Base-by-base conservation (phyloP, 1,284 basidiomycete species). In the Puccinia hordei region DNA sequence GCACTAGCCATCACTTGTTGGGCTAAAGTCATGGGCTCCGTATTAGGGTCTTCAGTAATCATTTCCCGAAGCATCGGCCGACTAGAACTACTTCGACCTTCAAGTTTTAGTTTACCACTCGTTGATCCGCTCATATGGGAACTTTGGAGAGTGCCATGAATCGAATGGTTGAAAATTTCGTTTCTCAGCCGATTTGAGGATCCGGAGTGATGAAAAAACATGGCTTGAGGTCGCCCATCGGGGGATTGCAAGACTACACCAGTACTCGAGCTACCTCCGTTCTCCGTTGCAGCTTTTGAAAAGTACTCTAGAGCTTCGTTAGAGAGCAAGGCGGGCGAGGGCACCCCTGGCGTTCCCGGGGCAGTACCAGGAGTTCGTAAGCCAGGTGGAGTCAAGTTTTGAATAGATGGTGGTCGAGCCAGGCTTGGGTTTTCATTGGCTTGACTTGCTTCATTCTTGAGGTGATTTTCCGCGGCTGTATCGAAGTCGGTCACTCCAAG, bases 231-330 rank as follows among this genome's bases (percentile, higher is more conserved):
- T 19, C 76, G 49, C 12, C 76, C 76, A 71, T 78, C 76, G 5
- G 76, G 76, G 10, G 65, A 69, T 61, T 78, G 76, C 13, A 78
- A 61, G 22, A 78, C 76, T 4, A 78, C 76, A 22, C 76, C 76
- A 9, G 76, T 78, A 61, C 65, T 69, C 5, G 65, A 69, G 30
- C 65, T 69, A 10, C 76, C 76, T 49, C 76, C 76, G 69, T 78
- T 78, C 33, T 78, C 76, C 1, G 66, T 53, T 27, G 76, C 76
- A 17, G 76, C 76, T 61, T 71, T 78, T n/a, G 76, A 78, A 49
- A 78, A 78, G 53, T 78, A 78, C 68, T 78, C 76, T n/a, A 78
- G 57, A 35, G 76, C 76, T 71, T 78, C 76, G 66, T 71, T 57
- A 1, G 76, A 78, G 27, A 78, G 66, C 35, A 78, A 46, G 5